These are phyloP conservation scores for Pythium dissimile DNA, from an alignment of 352 stramenopile genomes.

Conservation along the genomic window DNA sequence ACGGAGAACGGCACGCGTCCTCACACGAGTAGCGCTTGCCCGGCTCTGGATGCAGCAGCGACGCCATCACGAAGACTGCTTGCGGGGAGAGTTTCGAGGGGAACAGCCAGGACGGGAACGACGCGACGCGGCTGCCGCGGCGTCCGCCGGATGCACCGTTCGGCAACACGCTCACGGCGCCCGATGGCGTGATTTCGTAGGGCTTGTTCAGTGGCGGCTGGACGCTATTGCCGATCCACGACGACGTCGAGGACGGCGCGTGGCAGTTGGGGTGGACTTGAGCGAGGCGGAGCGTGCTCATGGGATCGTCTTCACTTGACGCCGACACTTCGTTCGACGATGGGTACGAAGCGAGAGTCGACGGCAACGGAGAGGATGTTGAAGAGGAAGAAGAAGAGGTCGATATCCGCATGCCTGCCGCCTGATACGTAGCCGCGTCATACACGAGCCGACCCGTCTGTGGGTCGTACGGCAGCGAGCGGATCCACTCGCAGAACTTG, in stretches of 20 bases:
- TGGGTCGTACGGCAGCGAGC: slow-evolving; percentile 52
- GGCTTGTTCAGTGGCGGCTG: slow-evolving; percentile 18
- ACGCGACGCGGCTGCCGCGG: slow-evolving; percentile 40
- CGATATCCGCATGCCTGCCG: slow-evolving; percentile 17
- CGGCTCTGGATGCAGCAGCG: slow-evolving; percentile 83
- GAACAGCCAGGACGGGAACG: slow-evolving; percentile 86
- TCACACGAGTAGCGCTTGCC: slow-evolving; percentile 75
- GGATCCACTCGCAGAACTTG: slow-evolving; percentile 93
- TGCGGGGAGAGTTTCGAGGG: slow-evolving; percentile 60
- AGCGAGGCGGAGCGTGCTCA: slow-evolving; percentile 12
- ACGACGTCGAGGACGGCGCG: neutral
- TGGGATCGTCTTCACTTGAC: slow-evolving; percentile 5
- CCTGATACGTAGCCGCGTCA: slow-evolving; percentile 48
- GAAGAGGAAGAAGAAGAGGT: slow-evolving; percentile 12
- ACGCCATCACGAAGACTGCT: slow-evolving; percentile 65
- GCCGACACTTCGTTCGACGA: slow-evolving; percentile 10
- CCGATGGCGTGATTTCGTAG: slow-evolving; percentile 9
- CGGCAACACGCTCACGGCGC: slow-evolving; percentile 12
- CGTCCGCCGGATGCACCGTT: slow-evolving; percentile 25
- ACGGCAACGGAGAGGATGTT: neutral
- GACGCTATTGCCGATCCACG: neutral
- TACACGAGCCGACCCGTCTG: slow-evolving; percentile 68
- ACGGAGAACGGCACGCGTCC: slow-evolving; percentile 75
- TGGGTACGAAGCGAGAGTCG: neutral
- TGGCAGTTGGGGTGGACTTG: slow-evolving; percentile 26